phyloP scores from a whole-genome alignment of 306 rosid species.

The Lagenaria siceraria region DNA sequence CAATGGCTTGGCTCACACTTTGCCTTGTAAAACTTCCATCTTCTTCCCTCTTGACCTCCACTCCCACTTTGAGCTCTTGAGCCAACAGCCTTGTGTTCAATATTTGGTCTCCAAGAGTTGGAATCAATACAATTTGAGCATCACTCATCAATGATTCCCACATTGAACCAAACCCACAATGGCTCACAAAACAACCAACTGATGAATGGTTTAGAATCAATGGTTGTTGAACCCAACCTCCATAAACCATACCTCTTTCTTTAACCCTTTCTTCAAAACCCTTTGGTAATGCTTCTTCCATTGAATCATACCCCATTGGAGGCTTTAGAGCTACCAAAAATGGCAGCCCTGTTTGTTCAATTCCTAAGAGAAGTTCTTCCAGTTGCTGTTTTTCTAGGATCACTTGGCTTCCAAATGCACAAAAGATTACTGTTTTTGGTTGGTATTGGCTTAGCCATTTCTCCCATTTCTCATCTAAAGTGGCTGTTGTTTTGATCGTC shows the following conservation, averaged over 20 bases:
- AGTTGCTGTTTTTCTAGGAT: constrained; percentile 29
- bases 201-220: constrained; percentile 29
- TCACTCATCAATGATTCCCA: constrained; percentile 54
- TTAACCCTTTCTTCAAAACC: constrained; percentile 43
- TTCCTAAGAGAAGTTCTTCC: constrained; percentile 39
- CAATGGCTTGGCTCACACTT: constrained; percentile 29
- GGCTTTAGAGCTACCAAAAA: constrained; percentile 38
- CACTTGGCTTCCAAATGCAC: constrained; percentile 50
- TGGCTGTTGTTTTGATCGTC: neutral
- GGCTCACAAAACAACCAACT: constrained; percentile 58
- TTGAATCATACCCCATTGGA: constrained; percentile 21
- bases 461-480: constrained; percentile 15
- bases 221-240: constrained; percentile 56
- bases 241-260: constrained; percentile 34
- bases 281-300: constrained; percentile 38
- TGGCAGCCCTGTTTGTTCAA: constrained; percentile 36
- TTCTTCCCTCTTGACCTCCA: constrained; percentile 30
- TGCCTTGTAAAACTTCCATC: constrained; percentile 36
- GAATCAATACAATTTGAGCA: constrained; percentile 33
- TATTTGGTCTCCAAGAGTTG: constrained; percentile 41
- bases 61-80: constrained; percentile 37
- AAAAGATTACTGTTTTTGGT: constrained; percentile 21
- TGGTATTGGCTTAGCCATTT: constrained; percentile 27
- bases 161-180: constrained; percentile 68
- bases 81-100: constrained; percentile 39